Evolutionary conservation across 441 rosid genomes (phyloP).

Genomic region (Monsonia emarginata): DNA sequence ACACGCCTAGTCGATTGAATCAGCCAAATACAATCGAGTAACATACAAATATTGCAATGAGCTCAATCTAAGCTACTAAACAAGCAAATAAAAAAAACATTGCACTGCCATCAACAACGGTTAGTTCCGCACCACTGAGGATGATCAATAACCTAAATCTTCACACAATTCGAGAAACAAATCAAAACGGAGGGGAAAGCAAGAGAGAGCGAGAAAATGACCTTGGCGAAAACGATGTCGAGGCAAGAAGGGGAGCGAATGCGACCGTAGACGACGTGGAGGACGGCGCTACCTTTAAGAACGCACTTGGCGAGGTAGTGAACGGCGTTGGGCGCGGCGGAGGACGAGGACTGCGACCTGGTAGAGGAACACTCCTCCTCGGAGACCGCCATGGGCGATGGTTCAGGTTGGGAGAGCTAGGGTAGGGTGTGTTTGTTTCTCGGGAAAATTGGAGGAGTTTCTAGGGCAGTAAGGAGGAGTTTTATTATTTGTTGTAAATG

Average conservation of each 20-base stretch:
- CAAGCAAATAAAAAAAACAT: background rate
- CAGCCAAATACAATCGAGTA: background rate
- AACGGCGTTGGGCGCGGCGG: conserved; percentile 31
- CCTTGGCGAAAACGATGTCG: conserved; percentile 91
- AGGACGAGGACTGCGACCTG: conserved; percentile 53
- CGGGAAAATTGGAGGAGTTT: conserved; percentile 7
- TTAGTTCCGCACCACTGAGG: background rate
- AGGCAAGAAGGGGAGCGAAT: conserved; percentile 55
- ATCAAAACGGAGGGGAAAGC: background rate
- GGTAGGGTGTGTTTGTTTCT: conserved; percentile 27
- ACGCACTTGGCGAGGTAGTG: conserved; percentile 86
- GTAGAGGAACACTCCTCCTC: conserved; percentile 84
- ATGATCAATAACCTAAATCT: background rate
- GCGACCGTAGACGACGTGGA: conserved; percentile 71
- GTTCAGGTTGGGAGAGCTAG: background rate
- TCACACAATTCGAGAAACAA: background rate
- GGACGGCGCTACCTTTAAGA: conserved; percentile 68
- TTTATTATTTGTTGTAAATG: too few relatives aligned
- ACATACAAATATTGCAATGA: background rate
- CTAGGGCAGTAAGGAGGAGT: conserved; percentile 3
- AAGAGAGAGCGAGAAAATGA: conserved; percentile 8
- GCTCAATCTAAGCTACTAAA: background rate
- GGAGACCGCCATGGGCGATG: conserved; percentile 67
- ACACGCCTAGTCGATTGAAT: background rate
- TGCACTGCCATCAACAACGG: background rate